A percentile compares a stretch with the other conserved stretches of the same genome.
phyloP scores from a whole-genome alignment of 225 moss, liverwort and hornwort genomes.

The Bryoerythrophyllum caledonicum region DNA sequence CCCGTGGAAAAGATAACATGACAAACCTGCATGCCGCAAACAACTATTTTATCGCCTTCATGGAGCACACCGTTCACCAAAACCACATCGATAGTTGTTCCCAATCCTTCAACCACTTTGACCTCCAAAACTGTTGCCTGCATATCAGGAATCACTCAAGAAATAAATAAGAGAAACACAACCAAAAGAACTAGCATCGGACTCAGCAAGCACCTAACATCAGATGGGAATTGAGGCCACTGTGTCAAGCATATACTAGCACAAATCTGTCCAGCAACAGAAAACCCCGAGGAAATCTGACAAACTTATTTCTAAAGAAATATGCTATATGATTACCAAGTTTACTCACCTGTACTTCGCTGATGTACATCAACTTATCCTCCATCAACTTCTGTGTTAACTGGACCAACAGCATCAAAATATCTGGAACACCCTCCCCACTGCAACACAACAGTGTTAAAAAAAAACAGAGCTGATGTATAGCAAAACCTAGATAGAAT shows the following conservation, averaged over 20 bases:
- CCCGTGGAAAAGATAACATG: background rate
- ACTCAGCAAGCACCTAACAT: conserved; percentile 12
- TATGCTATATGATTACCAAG: background rate
- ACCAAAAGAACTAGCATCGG: background rate
- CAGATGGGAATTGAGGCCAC: background rate
- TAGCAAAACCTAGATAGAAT: background rate
- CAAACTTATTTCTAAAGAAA: conserved; percentile 11
- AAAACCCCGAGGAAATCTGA: background rate
- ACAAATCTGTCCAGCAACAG: background rate
- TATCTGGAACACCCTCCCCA: conserved; percentile 98
- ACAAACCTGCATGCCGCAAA: conserved; percentile 97
- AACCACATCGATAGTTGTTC: conserved; percentile 98
- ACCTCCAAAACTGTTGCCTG: conserved; percentile 98
- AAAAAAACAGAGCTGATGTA: background rate
- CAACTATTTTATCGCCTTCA: conserved; percentile 97
- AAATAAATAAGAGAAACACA: background rate
- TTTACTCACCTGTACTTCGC: conserved; percentile 86
- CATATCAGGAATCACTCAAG: conserved; percentile 15
- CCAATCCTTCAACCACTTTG: conserved; percentile 94
- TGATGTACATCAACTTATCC: conserved; percentile 98
- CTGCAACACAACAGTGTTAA: conserved; percentile 48
- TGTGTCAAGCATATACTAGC: conserved; percentile 4
- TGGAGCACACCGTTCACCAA: conserved; percentile 96
- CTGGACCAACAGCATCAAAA: conserved; percentile 95
- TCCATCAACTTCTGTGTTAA: conserved; percentile 99